Percentiles rank a stretch among this genome's conserved stretches.
Evolutionary conservation across 768 basidiomycete species (phyloP).

Genomic region (Punctularia strigosozonata): DNA sequence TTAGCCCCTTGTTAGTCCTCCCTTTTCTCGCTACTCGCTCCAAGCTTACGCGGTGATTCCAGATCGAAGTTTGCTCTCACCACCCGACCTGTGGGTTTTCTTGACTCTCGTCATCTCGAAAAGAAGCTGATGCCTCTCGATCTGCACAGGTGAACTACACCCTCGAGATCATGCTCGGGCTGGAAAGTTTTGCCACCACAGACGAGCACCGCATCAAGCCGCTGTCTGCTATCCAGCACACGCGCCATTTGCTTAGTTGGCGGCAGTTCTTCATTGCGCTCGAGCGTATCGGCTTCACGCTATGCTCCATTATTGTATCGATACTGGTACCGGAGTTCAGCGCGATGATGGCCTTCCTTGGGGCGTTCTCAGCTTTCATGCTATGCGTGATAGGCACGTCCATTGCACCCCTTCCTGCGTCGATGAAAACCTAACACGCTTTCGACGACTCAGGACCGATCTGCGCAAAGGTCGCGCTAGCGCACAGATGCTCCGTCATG

Average conservation of each 20-base stretch:
- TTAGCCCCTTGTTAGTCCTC: constrained; percentile 53
- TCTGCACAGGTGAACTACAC: constrained; percentile 60
- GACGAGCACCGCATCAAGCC: constrained; percentile 14
- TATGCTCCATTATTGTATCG: constrained; percentile 54
- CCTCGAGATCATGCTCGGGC: constrained; percentile 64
- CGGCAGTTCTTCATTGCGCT: constrained; percentile 30
- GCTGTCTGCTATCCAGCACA: constrained; percentile 10
- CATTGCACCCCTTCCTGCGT: no score
- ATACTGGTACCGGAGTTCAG: constrained; percentile 73
- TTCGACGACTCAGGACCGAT: constrained; percentile 78
- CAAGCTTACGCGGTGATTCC: constrained; percentile 9
- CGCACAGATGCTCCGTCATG: constrained; percentile 31
- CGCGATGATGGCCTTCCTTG: constrained; percentile 80
- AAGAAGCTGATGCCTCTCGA: background rate
- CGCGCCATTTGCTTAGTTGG: constrained; percentile 19
- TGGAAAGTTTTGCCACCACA: constrained; percentile 37
- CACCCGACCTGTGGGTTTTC: constrained; percentile 56
- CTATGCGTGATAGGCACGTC: constrained; percentile 41
- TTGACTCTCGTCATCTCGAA: background rate
- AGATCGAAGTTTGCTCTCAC: constrained; percentile 85
- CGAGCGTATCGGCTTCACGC: constrained; percentile 48
- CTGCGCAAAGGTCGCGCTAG: constrained; percentile 52
- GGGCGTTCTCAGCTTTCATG: constrained; percentile 70
- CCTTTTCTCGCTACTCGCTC: background rate
- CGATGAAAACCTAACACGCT: no score